Evolutionary conservation across 139 green algal genomes (phyloP).

Genomic region (Auxenochlorella pyrenoidosa): DNA sequence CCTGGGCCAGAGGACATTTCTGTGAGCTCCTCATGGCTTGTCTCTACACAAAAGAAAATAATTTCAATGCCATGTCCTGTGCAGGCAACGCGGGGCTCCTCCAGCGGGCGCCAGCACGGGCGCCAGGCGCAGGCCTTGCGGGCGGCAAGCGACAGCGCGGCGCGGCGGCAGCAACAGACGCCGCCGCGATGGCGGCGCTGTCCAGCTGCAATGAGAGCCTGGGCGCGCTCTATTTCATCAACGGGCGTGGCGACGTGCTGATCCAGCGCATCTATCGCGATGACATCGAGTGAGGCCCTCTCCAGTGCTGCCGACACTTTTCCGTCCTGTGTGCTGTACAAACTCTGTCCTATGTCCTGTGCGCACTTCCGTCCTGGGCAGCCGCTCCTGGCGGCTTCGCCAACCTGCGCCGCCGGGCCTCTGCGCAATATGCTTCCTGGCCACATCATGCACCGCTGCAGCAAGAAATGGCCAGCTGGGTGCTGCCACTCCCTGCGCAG

Average conservation of each 20-base stretch:
- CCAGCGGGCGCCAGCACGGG: background rate
- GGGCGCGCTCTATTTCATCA: slow-evolving; percentile 93
- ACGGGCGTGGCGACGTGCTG: slow-evolving; percentile 92
- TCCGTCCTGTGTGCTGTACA: too few species aligned
- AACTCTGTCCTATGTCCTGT: too few species aligned
- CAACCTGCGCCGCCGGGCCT: background rate
- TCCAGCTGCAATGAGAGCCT: slow-evolving; percentile 26
- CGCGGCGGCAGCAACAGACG: background rate
- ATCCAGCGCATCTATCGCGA: slow-evolving; percentile 93
- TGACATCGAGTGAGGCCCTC: slow-evolving; percentile 84
- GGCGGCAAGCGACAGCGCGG: background rate
- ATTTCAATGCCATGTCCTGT: too few species aligned
- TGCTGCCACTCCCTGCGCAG: background rate
- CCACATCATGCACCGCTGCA: background rate
- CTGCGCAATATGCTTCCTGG: background rate
- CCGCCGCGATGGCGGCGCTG: background rate
- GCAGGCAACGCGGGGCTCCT: background rate
- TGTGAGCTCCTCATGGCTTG: too few species aligned
- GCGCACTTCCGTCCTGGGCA: too few species aligned
- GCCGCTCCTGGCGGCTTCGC: too few species aligned
- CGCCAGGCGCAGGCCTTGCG: background rate
- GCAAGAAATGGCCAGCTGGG: background rate
- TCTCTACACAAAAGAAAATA: too few species aligned
- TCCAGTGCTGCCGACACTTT: too few species aligned
- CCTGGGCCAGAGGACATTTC: too few species aligned